phyloP scores from a whole-genome alignment of 768 basidiomycete genomes.

The Rhodotorula diobovata region DNA sequence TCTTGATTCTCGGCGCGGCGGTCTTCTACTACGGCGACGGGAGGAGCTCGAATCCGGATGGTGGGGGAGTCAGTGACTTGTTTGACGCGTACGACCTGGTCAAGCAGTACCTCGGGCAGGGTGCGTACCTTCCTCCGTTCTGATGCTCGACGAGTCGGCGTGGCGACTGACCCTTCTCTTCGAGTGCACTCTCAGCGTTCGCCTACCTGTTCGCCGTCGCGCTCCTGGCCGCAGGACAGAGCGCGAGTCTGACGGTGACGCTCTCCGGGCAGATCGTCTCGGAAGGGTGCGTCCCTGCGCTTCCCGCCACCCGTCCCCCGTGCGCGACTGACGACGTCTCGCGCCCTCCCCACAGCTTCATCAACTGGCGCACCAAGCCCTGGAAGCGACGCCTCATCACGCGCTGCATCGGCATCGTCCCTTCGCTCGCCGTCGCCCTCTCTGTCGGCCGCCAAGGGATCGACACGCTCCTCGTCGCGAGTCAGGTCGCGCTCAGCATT shows the following conservation, averaged over 20 bases:
- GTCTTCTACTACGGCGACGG: slow-evolving; percentile 65
- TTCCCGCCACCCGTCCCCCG: not conserved
- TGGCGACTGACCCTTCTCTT: not conserved
- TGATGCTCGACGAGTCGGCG: not conserved
- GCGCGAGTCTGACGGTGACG: slow-evolving; percentile 82
- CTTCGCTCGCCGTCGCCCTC: slow-evolving; percentile 72
- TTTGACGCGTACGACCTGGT: slow-evolving; percentile 81
- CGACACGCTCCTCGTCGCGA: slow-evolving; percentile 72
- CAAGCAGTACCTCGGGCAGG: slow-evolving; percentile 60
- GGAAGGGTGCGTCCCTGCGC: slow-evolving; percentile 55
- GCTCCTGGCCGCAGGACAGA: slow-evolving; percentile 78
- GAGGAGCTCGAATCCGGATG: not conserved
- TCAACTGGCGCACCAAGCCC: slow-evolving; percentile 72
- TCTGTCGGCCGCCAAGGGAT: slow-evolving; percentile 67
- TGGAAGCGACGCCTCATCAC: slow-evolving; percentile 72
- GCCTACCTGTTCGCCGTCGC: slow-evolving; percentile 85
- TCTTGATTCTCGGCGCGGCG: slow-evolving; percentile 54
- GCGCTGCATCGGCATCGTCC: slow-evolving; percentile 72
- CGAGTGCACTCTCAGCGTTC: slow-evolving; percentile 55
- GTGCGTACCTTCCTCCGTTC: slow-evolving; percentile 51
- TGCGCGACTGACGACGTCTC: not conserved
- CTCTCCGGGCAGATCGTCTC: slow-evolving; percentile 80
- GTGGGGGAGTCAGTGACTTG: slow-evolving; percentile 53
- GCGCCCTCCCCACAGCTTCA: slow-evolving; percentile 50
- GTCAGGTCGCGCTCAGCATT: slow-evolving; percentile 77